A percentile compares a stretch with the other conserved stretches of the same genome.
These are phyloP conservation scores for Spathaspora hagerdaliae DNA, from an alignment of 805 yeast species.

Conservation along the genomic window DNA sequence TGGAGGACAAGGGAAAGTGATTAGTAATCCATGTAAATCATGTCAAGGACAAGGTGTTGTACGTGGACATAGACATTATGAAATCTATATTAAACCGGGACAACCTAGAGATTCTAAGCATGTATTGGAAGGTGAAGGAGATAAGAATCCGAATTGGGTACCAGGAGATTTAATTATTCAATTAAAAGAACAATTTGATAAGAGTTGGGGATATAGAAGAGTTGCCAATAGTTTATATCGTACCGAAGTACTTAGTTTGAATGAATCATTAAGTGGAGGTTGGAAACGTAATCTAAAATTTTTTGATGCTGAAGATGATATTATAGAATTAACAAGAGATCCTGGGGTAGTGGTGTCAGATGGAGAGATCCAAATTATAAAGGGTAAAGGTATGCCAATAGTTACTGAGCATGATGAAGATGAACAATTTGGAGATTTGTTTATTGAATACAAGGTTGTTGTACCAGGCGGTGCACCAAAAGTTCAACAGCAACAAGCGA, in stretches of 20 bases:
- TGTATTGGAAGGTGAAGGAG: slow-evolving; percentile 71
- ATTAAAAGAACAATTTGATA: slow-evolving; percentile 50
- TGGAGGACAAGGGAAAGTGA: slow-evolving; percentile 68
- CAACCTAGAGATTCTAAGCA: slow-evolving; percentile 55
- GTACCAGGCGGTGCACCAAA: slow-evolving; percentile 13
- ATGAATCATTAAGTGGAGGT: slow-evolving; percentile 74
- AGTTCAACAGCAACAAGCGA: too few relatives aligned
- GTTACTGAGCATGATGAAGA: slow-evolving; percentile 28
- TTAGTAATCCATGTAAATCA: slow-evolving; percentile 57
- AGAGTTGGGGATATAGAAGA: slow-evolving; percentile 82
- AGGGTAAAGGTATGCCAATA: slow-evolving; percentile 85
- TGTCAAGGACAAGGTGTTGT: slow-evolving; percentile 73
- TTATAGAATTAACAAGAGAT: slow-evolving; percentile 43
- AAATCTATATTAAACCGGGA: slow-evolving; percentile 68
- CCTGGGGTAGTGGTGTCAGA: slow-evolving; percentile 50
- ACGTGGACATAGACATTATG: slow-evolving; percentile 52
- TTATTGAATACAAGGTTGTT: slow-evolving; percentile 47
- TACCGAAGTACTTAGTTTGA: slow-evolving; percentile 68
- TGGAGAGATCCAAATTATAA: slow-evolving; percentile 69
- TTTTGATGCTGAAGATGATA: slow-evolving; percentile 55
- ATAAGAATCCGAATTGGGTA: slow-evolving; percentile 74
- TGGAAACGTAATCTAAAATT: slow-evolving; percentile 71
- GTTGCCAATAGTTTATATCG: slow-evolving; percentile 71
- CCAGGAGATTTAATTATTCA: slow-evolving; percentile 77
- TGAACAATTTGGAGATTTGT: slow-evolving; percentile 47